These are phyloP conservation scores for Thielaviopsis musarum DNA, from an alignment of 2,329 filamentous ascomycete genomes.

Conservation along the genomic window DNA sequence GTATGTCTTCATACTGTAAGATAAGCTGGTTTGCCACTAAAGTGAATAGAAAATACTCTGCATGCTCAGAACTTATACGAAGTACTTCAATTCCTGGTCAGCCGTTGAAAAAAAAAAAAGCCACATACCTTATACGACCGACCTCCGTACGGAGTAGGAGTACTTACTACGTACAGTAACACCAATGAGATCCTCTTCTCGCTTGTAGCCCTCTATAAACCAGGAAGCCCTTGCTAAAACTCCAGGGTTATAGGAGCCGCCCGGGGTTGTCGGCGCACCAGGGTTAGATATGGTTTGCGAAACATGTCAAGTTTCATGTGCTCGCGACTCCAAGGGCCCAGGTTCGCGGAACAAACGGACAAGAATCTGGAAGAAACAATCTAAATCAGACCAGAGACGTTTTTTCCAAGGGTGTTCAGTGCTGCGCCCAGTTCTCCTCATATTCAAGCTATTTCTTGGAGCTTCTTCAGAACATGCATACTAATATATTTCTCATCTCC, in stretches of 20 bases:
- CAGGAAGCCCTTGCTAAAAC: no score
- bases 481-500: background rate
- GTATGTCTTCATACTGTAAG: no score
- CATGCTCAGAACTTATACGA: no score
- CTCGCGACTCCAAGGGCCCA: background rate
- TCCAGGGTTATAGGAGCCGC: background rate
- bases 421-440: background rate
- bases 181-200: background rate
- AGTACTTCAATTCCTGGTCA: no score
- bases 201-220: no score
- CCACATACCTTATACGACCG: no score
- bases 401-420: background rate
- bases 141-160: no score
- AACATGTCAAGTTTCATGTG: background rate
- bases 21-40: no score
- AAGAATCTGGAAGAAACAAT: background rate
- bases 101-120: no score
- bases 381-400: background rate
- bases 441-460: background rate
- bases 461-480: background rate
- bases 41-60: no score
- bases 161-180: background rate
- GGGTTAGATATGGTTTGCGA: background rate
- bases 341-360: background rate
- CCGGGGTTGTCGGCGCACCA: background rate